Evolutionary conservation across 345 rosid species (phyloP), one percentile per base, ranked within the genome.

Genomic region (Citrus australasica): DNA sequence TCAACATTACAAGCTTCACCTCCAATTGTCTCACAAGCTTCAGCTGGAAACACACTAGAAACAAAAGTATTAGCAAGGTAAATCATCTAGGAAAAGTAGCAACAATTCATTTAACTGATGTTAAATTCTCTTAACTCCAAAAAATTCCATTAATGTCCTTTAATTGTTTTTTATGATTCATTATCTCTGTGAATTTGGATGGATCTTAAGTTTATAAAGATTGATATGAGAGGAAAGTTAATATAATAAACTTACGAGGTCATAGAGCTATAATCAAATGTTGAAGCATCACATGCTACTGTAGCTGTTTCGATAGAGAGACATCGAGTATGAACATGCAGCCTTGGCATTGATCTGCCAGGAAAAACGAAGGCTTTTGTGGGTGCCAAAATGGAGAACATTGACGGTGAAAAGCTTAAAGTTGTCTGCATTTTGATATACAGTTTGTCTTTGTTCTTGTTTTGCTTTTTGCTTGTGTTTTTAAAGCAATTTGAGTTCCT

Each of bases 11-110:
- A 91, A 55, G 88, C 89, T 48, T 89, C 90, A 51, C 95, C 93
- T 76, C 95, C 95, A 28, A 87, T 7, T 2, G 87, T 89, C 81
- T 89, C 90, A 21, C 93, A 91, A 73, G 92, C 93, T 82, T 91
- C 95, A 25, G 85, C 90, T 59, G 94, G 94, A 71, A 91, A 91
- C 56, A 91, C 95, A 60, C 93, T 89, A 81, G 67, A 69, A 51
- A 17, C 37, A 38, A 32, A 74, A 66, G 25, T 69, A 25, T 24
- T 38, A 21, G 58, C 48, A 56, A 13, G 67, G 35, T 37, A 33
- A 27, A 17, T 35, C 58, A 67, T 58, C 28, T n/a, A n/a, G n/a
- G n/a, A n/a, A n/a, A n/a, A n/a, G n/a, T n/a, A n/a, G 9, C 25
- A 42, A 24, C 32, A n/a, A 24, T 3, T 46, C 10, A 11, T 32